Conservation (phyloP, 2,329 filamentous ascomycete genomes). For the Exophiala oligosperma region DNA sequence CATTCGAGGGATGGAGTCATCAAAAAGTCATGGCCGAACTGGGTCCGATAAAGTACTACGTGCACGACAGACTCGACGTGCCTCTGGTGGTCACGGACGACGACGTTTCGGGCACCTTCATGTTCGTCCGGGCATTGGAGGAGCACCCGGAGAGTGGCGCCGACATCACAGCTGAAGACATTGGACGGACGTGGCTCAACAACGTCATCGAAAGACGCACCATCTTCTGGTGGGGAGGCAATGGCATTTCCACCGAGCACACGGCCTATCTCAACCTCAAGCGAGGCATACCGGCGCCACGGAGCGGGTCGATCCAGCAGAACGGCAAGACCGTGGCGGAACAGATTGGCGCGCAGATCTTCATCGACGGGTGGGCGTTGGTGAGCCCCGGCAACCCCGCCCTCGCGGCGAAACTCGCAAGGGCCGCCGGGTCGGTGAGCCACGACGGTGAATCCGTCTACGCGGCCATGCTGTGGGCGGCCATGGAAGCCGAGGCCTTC, state of each 20-base stretch:
- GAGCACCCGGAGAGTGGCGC: not conserved
- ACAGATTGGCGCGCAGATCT: conserved; percentile 44
- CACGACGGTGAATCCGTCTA: conserved; percentile 42
- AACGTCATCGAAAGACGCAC: conserved; percentile 1
- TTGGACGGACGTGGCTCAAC: conserved; percentile 8
- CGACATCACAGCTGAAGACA: not conserved
- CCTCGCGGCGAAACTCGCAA: conserved; percentile 36
- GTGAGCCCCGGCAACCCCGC: conserved; percentile 34
- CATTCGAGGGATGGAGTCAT: conserved; percentile 5
- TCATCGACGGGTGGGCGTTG: conserved; percentile 42
- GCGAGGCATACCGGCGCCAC: conserved; percentile 3
- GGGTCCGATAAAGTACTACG: conserved; percentile 4
- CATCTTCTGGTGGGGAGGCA: conserved; percentile 42
- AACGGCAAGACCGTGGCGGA: conserved; percentile 37
- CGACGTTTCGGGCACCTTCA: conserved; percentile 7
- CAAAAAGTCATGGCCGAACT: conserved; percentile 3
- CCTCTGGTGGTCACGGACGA: conserved; percentile 4
- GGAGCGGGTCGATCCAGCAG: conserved; percentile 32
- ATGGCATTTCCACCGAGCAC: conserved; percentile 42
- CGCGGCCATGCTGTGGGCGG: conserved; percentile 36
- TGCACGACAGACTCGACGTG: not conserved
- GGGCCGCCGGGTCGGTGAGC: conserved; percentile 37
- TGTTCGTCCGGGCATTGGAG: conserved; percentile 5
- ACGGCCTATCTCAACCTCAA: conserved; percentile 37
- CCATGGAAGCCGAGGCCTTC: conserved; percentile 9